Base-by-base conservation (phyloP, 768 basidiomycete species). In the Termitomyces sp. region DNA sequence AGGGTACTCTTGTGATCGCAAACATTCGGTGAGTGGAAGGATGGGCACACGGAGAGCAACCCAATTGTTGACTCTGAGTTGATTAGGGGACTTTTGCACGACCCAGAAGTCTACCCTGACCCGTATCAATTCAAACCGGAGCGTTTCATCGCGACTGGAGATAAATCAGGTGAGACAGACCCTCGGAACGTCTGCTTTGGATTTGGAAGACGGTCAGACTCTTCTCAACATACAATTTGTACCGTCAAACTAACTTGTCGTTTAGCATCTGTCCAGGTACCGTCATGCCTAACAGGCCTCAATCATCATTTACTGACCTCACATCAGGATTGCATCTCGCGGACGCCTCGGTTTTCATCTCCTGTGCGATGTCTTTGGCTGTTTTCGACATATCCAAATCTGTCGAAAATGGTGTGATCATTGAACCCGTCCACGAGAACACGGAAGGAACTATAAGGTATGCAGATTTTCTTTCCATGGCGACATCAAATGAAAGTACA, bases 381-480 rank as follows among this genome's bases (percentile, higher is more conserved):
- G 81, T 80, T 25, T 81, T 84, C 59, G 71, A 82, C 60, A 73
- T 84, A 54, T 66, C 72, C 8, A 82, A 82, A 66, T 69, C 58
- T 44, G 64, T 80, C 34, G 76, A 81, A 59, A 75, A 81, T 44
- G 75, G 76, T 19, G 59, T 75, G 5, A 65, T 73, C 23, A 64
- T 84, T 35, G 79, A 78, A 47, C 85, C 85, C 8, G 72, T 83
- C 21, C 71, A 82, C 25, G 82, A 82, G 14, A 79, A 79, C 35
- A 84, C 83, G 11, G 78, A 79, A 11, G 85, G 85, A 19, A 84
- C 85, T 0, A 87, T 87, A 61, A 87, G 85, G 85, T 80, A 61
- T 60, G 65, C 16, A 27, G 31, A 7, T 8, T 27, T 17, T 41
- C 43, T 31, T 12, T 5, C 10, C 35, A 35, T 42, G 48, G 9